Evolutionary conservation across 2,329 filamentous ascomycete species (phyloP).

Genomic region (Nothopassalora personata): DNA sequence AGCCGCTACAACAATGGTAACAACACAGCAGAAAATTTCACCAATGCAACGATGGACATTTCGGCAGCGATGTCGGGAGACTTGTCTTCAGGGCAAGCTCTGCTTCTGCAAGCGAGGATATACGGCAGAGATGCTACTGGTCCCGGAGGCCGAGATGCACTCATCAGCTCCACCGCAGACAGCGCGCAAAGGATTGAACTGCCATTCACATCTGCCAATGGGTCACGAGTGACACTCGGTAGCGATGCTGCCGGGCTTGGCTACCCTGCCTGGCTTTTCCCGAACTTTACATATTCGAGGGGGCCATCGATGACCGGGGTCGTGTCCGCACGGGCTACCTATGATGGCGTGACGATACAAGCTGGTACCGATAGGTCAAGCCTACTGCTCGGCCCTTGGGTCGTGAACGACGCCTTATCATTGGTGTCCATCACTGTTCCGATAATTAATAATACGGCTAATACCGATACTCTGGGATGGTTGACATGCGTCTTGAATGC

Average conservation of each 20-base stretch:
- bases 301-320: conserved; percentile 23
- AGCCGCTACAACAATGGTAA: conserved; percentile 52
- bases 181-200: conserved; percentile 49
- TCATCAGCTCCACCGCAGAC: conserved; percentile 61
- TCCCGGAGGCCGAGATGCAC: conserved; percentile 41
- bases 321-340: conserved; percentile 35
- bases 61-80: conserved; percentile 60
- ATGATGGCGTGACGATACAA: conserved; percentile 38
- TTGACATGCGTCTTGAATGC: conserved; percentile 74
- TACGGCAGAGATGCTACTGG: conserved; percentile 65
- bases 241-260: conserved; percentile 43
- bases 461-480: conserved; percentile 67
- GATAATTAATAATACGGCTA: conserved; percentile 61
- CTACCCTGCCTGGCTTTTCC: conserved; percentile 68
- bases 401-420: conserved; percentile 66
- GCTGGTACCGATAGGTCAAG: conserved; percentile 42
- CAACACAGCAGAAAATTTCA: conserved; percentile 56
- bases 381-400: conserved; percentile 70
- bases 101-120: conserved; percentile 66
- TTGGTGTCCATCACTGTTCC: conserved; percentile 77
- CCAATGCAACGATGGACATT: conserved; percentile 57
- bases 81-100: conserved; percentile 39
- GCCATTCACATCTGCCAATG: conserved; percentile 54
- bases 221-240: conserved; percentile 55
- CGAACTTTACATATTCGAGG: conserved; percentile 64